These are phyloP conservation scores for Sphagnum contortum DNA, from an alignment of 225 moss, liverwort and hornwort genomes.

Conservation along the genomic window DNA sequence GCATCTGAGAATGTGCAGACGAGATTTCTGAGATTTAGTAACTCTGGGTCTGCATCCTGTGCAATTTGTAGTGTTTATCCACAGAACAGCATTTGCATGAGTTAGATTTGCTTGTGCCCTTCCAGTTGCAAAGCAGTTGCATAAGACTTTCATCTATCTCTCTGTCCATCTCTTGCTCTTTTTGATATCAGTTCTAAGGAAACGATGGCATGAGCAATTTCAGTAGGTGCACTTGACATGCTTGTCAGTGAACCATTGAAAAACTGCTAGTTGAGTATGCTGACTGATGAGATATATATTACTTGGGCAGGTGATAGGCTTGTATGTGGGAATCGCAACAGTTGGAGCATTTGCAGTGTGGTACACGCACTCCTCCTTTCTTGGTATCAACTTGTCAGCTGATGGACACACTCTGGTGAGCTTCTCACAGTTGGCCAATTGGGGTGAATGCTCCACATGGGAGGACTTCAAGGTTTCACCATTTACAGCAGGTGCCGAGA, in stretches of 20 bases:
- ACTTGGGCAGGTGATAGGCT: constrained; percentile 68
- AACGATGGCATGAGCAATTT: constrained; percentile 82
- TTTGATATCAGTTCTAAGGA: constrained; percentile 27
- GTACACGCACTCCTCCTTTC: constrained; percentile 55
- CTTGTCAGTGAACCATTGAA: constrained; percentile 91
- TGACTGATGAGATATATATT: constrained; percentile 91
- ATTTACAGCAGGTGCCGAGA: constrained; percentile 34
- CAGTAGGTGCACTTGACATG: constrained; percentile 84
- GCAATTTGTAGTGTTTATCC: no score
- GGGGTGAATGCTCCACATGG: constrained; percentile 73
- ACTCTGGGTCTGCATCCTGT: no score
- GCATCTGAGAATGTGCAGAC: no score
- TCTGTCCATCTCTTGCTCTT: no score
- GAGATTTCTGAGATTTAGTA: no score
- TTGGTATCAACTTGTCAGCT: constrained; percentile 40
- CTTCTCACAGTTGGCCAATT: constrained; percentile 63
- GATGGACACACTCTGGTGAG: constrained; percentile 70
- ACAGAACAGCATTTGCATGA: no score
- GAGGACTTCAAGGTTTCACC: constrained; percentile 58
- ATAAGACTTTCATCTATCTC: no score
- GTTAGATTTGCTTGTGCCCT: no score
- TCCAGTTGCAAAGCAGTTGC: no score
- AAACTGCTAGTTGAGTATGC: constrained; percentile 86
- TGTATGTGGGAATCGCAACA: constrained; percentile 77
- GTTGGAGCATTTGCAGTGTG: constrained; percentile 75